phyloP scores from a whole-genome alignment of 1,284 basidiomycete species.

The Athelia psychrophila region DNA sequence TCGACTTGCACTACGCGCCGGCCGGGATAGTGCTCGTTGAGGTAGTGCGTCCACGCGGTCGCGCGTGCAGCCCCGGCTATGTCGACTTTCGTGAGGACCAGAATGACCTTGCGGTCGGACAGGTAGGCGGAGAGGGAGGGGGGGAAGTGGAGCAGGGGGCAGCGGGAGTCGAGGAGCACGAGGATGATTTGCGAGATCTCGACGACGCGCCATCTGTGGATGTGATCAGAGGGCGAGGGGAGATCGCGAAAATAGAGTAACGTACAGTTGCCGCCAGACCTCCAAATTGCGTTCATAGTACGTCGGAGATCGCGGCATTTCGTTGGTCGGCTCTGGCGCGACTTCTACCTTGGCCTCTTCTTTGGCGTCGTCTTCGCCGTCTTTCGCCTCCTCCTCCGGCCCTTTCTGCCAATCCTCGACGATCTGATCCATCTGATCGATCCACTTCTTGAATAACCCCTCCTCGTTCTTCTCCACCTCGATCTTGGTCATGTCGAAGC shows the following conservation, averaged over 20 bases:
- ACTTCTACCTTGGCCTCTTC: conserved; percentile 4
- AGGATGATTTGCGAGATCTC: conserved; percentile 86
- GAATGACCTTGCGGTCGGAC: conserved; percentile 55
- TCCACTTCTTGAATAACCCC: conserved; percentile 75
- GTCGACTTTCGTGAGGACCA: conserved; percentile 86
- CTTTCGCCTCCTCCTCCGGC: conserved; percentile 18
- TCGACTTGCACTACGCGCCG: conserved; percentile 70
- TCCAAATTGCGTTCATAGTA: conserved; percentile 89
- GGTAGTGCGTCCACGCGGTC: conserved; percentile 67
- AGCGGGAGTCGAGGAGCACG: conserved; percentile 83
- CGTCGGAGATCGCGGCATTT: conserved; percentile 63
- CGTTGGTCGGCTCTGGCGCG: conserved; percentile 16
- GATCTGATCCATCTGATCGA: conserved; percentile 54
- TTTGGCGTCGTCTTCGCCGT: conserved; percentile 7
- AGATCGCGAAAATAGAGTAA: conserved; percentile 15
- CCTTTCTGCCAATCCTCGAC: conserved; percentile 52
- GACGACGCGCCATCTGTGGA: conserved; percentile 77
- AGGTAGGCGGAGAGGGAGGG: conserved; percentile 54
- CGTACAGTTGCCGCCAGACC: conserved; percentile 89
- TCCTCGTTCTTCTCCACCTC: conserved; percentile 89
- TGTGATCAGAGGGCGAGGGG: conserved; percentile 6
- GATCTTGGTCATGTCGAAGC: conserved; percentile 77
- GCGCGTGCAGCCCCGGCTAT: conserved; percentile 60
- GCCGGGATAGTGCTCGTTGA: conserved; percentile 52
- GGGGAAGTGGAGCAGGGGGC: conserved; percentile 71